phyloP scores from a whole-genome alignment of 2,329 filamentous ascomycete species.

The Thelonectria rubi region DNA sequence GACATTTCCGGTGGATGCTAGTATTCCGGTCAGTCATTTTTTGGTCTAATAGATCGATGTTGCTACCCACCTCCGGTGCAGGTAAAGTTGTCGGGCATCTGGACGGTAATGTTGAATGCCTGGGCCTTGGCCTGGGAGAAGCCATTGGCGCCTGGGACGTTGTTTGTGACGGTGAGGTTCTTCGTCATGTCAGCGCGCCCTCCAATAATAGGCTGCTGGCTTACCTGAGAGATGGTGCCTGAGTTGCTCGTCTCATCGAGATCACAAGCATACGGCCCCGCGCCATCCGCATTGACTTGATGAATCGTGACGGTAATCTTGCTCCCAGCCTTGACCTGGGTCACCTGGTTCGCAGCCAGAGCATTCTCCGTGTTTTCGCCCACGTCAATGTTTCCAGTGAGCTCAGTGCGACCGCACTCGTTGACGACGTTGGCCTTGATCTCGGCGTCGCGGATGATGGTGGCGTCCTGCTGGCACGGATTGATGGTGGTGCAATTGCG shows the following conservation, averaged over 20 bases:
- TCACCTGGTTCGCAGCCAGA: conserved; percentile 56
- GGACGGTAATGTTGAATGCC: conserved; percentile 65
- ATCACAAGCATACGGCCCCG: conserved; percentile 66
- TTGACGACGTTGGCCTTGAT: conserved; percentile 62
- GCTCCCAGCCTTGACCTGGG: conserved; percentile 58
- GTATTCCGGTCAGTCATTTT: not conserved
- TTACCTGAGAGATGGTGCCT: conserved; percentile 34
- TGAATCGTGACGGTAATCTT: conserved; percentile 67
- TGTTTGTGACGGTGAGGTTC: conserved; percentile 63
- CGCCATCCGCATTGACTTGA: conserved; percentile 74
- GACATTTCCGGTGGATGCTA: conserved; percentile 64
- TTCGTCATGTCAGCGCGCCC: conserved; percentile 10
- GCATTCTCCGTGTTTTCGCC: conserved; percentile 64
- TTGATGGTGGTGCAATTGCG: conserved; percentile 71
- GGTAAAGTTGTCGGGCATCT: conserved; percentile 58
- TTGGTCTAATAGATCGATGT: not conserved
- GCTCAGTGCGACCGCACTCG: conserved; percentile 69
- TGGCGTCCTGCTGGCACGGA: conserved; percentile 72
- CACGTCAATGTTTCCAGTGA: conserved; percentile 69
- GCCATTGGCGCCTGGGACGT: conserved; percentile 66
- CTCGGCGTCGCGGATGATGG: conserved; percentile 68
- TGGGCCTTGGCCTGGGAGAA: conserved; percentile 64
- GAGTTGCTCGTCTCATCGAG: conserved; percentile 59
- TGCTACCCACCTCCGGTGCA: conserved; percentile 60
- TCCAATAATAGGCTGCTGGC: not conserved